Evolutionary conservation across 2,329 filamentous ascomycete genomes (phyloP), one percentile per base, ranked within the genome.

Genomic region (Cephalotrichum gorgonifer): DNA sequence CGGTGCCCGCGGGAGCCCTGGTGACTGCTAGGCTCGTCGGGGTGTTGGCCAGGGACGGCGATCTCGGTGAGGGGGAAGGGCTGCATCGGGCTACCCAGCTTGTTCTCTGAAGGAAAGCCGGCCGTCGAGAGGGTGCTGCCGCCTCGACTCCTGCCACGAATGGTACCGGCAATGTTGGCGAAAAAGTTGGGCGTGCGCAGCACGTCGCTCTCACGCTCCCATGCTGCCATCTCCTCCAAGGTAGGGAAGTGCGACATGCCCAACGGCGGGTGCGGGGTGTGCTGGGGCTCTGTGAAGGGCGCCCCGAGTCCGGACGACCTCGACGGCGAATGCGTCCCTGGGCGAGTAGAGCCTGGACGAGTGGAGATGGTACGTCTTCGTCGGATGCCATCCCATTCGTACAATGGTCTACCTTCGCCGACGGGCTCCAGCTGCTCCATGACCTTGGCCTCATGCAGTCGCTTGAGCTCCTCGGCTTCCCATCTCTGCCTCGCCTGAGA

Each of bases 331-430:
- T 43, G 3, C n/a, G 51, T 49, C 42, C 48, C 45, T 47, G 45
- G 30, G 49, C 33, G 27, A 48, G 51, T 30, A 42, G 49, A 35
- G 50, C 43, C n/a, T n/a, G n/a, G n/a, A n/a, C n/a, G n/a, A n/a
- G n/a, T n/a, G 15, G 53, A 26, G 11, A 79, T 76, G 8, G 78
- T 81, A 56, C 75, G 73, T 39, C 93, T 77, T 57, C 89, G 76
- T 58, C 91, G 78, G 47, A 98, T 68, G 4, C 93, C 93, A 65
- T 97, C 93, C 83, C 89, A 98, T 66, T 97, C 89, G 53, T 88
- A 85, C 44, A 66, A 53, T 2, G 72, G 66, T 23, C 89, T 88
- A 55, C 88, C 80, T 60, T 96, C 89, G 43, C 76, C 79, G 47
- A 94, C 85, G 2, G 87, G 78, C 50, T 83, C 80, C 62, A 95